Evolutionary conservation across 768 basidiomycete genomes (phyloP), one percentile per base, ranked within the genome.

Genomic region (Pleurotus djamor): DNA sequence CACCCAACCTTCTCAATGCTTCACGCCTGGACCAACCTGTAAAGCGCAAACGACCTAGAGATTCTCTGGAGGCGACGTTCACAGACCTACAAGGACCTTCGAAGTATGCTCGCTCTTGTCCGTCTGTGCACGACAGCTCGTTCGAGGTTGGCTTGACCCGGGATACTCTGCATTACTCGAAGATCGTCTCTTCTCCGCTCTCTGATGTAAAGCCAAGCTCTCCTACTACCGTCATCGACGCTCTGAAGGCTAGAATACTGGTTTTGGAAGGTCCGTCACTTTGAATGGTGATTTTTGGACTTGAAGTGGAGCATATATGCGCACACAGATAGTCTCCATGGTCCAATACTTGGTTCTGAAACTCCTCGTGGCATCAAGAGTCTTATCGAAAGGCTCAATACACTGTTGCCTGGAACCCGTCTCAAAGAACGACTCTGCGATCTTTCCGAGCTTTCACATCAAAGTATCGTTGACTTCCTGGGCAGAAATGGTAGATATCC

Each of bases 391-490:
- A 71, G 68, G 38, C 69, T 86, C 13, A 79, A 80, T 43, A 41
- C 48, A 36, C 61, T 79, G 52, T 67, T 84, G 50, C 82, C 83
- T 43, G 83, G 83, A 5, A 77, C 81, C 33, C 73, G 81, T 36
- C 71, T 84, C 16, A 72, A 74, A 58, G 75, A 78, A 56, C 74
- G 79, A 50, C 73, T 83, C 16, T 59, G 51, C 48, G 62, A 62
- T 32, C 59, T 78, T 28, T 57, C 66, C 2, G 41, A 67, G 21
- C 54, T 70, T 9, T 72, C 72, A 14, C 76, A 81, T 61, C 82
- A 85, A 66, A 63, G 64, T 32, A 74, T 85, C 33, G 74, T 76
- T 13, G 65, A 73, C 59, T 74, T 76, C 58, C 68, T 82, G 38
- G 72, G 70, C 16, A 64, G 72, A 13, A 65, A 75, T 60, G 76